Evolutionary conservation across 73 alveolate genomes (phyloP).

Genomic region (Blepharisma japonicum): DNA sequence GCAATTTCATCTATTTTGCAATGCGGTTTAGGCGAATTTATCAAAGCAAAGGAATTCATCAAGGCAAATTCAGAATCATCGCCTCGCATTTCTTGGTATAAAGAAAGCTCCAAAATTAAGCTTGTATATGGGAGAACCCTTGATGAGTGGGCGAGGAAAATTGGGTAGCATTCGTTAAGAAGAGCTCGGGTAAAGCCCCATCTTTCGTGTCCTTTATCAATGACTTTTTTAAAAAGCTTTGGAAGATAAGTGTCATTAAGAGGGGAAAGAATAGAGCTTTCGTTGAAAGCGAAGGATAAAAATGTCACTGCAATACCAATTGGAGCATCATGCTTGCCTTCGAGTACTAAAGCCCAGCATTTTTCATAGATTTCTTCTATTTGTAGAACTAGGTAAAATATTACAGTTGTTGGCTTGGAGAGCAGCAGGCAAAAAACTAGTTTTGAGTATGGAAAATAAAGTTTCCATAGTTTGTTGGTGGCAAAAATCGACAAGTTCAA

Average conservation of each 20-base stretch:
- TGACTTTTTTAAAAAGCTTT: slow-evolving; percentile 18
- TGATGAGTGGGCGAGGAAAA: slow-evolving; percentile 30
- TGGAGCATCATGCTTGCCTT: not conserved
- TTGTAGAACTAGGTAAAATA: not conserved
- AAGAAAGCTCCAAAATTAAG: slow-evolving; percentile 26
- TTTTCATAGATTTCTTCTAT: not conserved
- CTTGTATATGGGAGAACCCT: slow-evolving; percentile 33
- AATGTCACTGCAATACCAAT: not conserved
- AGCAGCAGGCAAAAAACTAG: too few relatives aligned
- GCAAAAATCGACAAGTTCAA: too few relatives aligned
- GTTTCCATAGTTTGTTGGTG: too few relatives aligned
- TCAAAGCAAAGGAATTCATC: not conserved
- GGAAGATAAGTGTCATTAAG: not conserved
- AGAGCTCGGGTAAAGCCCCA: slow-evolving; percentile 41
- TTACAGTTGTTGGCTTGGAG: too few relatives aligned
- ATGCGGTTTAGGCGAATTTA: slow-evolving; percentile 38
- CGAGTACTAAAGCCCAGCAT: not conserved
- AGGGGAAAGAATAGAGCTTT: not conserved
- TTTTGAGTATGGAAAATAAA: too few relatives aligned
- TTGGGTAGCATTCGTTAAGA: slow-evolving; percentile 34
- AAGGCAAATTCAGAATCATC: slow-evolving; percentile 45
- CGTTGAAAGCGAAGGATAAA: not conserved
- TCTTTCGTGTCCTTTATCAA: slow-evolving; percentile 41
- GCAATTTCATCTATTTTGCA: slow-evolving; percentile 39
- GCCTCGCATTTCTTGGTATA: slow-evolving; percentile 41